Conservation (phyloP, 1,284 basidiomycete species). For the Trametes polyzona region DNA sequence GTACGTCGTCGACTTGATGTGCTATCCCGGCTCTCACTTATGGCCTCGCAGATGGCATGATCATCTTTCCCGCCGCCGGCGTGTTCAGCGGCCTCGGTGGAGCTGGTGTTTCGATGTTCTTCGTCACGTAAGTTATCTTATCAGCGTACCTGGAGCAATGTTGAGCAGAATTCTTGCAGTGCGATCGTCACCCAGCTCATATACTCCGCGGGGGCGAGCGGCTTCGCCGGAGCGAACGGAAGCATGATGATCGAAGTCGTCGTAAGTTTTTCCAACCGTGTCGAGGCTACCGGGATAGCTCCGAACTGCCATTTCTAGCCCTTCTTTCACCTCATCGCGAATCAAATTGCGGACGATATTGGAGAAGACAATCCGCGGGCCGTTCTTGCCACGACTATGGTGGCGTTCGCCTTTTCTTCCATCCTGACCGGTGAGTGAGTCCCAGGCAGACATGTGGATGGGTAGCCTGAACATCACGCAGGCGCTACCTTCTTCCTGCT, state of each 20-base stretch:
- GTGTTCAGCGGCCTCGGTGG: conserved; percentile 85
- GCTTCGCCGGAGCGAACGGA: conserved; percentile 89
- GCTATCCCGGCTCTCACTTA: not conserved
- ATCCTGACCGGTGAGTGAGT: conserved; percentile 78
- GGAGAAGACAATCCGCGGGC: conserved; percentile 72
- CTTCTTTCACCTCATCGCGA: conserved; percentile 93
- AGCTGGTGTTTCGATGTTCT: conserved; percentile 95
- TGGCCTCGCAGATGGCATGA: conserved; percentile 69
- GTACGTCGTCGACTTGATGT: conserved; percentile 48
- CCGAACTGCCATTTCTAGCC: conserved; percentile 54
- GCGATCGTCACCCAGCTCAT: conserved; percentile 84
- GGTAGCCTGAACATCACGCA: conserved; percentile 29
- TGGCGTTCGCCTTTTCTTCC: conserved; percentile 88
- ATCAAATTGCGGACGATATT: conserved; percentile 74
- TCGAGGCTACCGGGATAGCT: not conserved
- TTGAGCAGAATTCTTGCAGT: conserved; percentile 32
- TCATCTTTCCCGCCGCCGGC: conserved; percentile 86
- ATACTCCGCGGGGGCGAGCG: conserved; percentile 87
- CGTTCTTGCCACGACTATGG: conserved; percentile 90
- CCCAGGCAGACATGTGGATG: not conserved
- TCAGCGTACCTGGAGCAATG: not conserved
- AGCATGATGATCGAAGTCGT: conserved; percentile 99
- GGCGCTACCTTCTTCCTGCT: conserved; percentile 85
- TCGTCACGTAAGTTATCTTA: conserved; percentile 65
- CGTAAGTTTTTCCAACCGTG: conserved; percentile 52